Base-by-base conservation (phyloP, 768 basidiomycete species). In the Gloeopeniophorella convolvens region DNA sequence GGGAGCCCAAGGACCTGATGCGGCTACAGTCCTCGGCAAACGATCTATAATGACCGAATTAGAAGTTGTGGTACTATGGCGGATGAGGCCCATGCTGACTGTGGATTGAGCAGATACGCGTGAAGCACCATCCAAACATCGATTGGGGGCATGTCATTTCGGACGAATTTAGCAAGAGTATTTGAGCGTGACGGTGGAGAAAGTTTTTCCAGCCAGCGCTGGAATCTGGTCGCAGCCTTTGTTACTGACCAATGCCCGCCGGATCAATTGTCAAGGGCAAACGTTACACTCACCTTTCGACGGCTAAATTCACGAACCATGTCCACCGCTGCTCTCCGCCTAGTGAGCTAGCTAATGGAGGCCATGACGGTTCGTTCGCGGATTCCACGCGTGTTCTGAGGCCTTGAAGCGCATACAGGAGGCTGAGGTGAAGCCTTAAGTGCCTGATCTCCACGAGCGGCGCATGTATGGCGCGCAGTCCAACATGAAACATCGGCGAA, bases 41-140 rank as follows among this genome's bases (percentile, higher is more conserved):
- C 49, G 62, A 57, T 10, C 58, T 62, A 20, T 15, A 16, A 12
- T 43, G 26, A 28, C 12, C 23, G 15, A 10, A 23, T 23, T 21
- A 12, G 26, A 18, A 50, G 31, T 27, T 9, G 21, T 16, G 18
- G 23, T 3, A 28, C 28, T 30, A 3, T 20, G 5, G 12, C 24
- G 18, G 13, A 9, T 2, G 10, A 26, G 26, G 16, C 7, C 15
- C 12, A 20, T 36, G 26, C 60, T 57, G 58, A 71, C 71, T 63
- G 59, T 10, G 70, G 70, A 39, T 59, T 68, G 18, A 72, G 67
- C 41, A 68, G 16, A 57, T 73, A 72, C 1, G 70, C 71, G 16
- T 72, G 70, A 66, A 72, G 70, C 16, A 72, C 66, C 69, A 72
- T 70, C 62, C 67, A 66, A 20, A 72, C 70, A 33, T 72, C 72